These are phyloP conservation scores for Ceratocystis destructans DNA, from an alignment of 2,329 filamentous ascomycete genomes.

Conservation along the genomic window DNA sequence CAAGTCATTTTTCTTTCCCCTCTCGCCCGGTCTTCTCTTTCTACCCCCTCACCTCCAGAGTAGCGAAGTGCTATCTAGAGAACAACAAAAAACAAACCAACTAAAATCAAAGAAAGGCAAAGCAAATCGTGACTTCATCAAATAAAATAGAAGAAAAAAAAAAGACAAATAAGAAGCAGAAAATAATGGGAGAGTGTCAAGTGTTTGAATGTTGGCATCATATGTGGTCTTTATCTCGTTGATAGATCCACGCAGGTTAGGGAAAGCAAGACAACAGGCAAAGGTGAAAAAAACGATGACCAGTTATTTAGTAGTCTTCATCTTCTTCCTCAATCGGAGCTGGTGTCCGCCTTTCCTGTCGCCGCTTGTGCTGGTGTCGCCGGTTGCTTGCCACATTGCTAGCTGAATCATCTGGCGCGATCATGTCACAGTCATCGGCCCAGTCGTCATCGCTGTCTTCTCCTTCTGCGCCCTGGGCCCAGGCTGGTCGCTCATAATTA, in stretches of 20 bases:
- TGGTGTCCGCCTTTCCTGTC: constrained; percentile 55
- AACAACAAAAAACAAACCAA: constrained; percentile 6
- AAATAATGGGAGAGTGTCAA: background rate
- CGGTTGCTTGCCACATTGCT: constrained; percentile 66
- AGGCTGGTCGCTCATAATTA: constrained; percentile 35
- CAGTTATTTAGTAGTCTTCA: constrained; percentile 37
- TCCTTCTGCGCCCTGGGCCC: constrained; percentile 28
- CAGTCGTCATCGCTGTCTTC: constrained; percentile 46
- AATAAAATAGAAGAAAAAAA: background rate
- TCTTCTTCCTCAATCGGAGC: constrained; percentile 61
- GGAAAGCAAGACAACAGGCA: no score
- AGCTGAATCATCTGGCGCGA: constrained; percentile 66
- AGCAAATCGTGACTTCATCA: constrained; percentile 11
- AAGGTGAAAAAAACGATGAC: background rate
- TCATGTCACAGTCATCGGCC: constrained; percentile 39
- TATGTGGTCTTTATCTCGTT: background rate
- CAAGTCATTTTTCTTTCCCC: background rate
- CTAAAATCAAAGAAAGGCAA: constrained; percentile 6
- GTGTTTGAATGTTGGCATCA: background rate
- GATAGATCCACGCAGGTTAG: background rate
- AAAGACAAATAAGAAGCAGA: constrained; percentile 10
- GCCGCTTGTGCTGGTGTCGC: constrained; percentile 51
- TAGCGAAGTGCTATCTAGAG: constrained; percentile 16
- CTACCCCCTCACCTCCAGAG: background rate
- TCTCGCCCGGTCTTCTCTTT: background rate